Conservation (phyloP, 192 early-diverging fungal species). For the Backusella morwellensis region DNA sequence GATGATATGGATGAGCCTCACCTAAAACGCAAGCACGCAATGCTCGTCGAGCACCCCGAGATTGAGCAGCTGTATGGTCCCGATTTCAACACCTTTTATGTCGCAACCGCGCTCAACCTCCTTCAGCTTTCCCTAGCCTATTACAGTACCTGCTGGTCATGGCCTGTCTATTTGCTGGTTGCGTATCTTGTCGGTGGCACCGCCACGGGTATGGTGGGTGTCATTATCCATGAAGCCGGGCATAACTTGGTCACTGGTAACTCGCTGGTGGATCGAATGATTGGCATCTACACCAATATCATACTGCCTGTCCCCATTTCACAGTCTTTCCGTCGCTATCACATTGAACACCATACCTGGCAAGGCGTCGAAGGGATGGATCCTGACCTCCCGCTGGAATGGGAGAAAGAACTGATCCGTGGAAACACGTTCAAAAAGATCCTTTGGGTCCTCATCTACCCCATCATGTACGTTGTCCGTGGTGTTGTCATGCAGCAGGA, state of each 20-base stretch:
- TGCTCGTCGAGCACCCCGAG: conserved; percentile 83
- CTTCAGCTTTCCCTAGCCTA: conserved; percentile 80
- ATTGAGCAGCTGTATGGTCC: conserved; percentile 82
- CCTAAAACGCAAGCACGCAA: conserved; percentile 82
- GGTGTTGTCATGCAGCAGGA: conserved; percentile 56
- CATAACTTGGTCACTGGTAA: conserved; percentile 79
- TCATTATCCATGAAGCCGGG: conserved; percentile 90
- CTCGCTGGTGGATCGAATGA: conserved; percentile 73
- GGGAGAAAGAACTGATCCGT: conserved; percentile 77
- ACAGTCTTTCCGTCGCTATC: conserved; percentile 80
- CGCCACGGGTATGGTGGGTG: conserved; percentile 74
- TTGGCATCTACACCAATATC: conserved; percentile 84
- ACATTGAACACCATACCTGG: conserved; percentile 95
- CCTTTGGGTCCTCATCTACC: conserved; percentile 81
- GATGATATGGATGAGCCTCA: conserved; percentile 95
- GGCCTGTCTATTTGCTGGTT: conserved; percentile 59
- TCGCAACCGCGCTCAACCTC: conserved; percentile 60
- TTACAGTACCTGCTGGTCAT: conserved; percentile 61
- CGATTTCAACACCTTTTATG: conserved; percentile 74
- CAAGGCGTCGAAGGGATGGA: conserved; percentile 95
- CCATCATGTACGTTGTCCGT: conserved; percentile 82
- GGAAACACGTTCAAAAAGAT: conserved; percentile 67
- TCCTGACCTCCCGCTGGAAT: conserved; percentile 87
- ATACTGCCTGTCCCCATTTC: conserved; percentile 77
- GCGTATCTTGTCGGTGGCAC: conserved; percentile 84